A percentile compares a stretch with the other conserved stretches of the same genome.
phyloP scores from a whole-genome alignment of 1,284 basidiomycete species.

The Hypsizygus ulmarius region DNA sequence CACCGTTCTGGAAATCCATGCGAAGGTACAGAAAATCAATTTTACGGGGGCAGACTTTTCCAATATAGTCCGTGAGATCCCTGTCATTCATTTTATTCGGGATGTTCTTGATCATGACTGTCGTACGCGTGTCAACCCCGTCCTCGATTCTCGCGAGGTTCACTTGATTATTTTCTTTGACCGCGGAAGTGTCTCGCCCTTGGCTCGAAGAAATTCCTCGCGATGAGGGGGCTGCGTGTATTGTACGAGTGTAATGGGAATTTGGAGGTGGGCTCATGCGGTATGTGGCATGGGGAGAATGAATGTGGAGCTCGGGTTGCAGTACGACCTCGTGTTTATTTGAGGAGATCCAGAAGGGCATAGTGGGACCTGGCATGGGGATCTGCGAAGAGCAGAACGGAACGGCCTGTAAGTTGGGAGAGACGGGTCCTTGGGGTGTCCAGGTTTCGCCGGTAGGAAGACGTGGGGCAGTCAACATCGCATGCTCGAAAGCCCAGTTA shows the following conservation, averaged over 20 bases:
- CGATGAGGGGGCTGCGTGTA: neutral
- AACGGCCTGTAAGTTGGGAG: slow-evolving; percentile 2
- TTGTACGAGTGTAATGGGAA: neutral
- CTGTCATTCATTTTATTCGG: slow-evolving; percentile 85
- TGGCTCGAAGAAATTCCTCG: neutral
- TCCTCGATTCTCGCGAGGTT: slow-evolving; percentile 69
- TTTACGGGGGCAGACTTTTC: slow-evolving; percentile 60
- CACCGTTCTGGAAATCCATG: slow-evolving; percentile 81
- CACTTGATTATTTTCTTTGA: slow-evolving; percentile 62
- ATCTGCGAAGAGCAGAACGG: slow-evolving; percentile 9
- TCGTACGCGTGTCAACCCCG: slow-evolving; percentile 78
- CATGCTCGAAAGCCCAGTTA: slow-evolving; percentile 24
- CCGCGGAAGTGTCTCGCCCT: slow-evolving; percentile 10
- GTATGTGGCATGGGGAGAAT: slow-evolving; percentile 6
- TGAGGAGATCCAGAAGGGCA: slow-evolving; percentile 1
- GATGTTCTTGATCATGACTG: slow-evolving; percentile 87
- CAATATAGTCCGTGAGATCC: slow-evolving; percentile 70
- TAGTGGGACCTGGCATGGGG: slow-evolving; percentile 1
- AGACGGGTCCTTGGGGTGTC: slow-evolving; percentile 11
- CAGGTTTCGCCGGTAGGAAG: slow-evolving; percentile 11
- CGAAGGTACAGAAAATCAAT: slow-evolving; percentile 85
- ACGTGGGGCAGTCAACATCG: slow-evolving; percentile 17
- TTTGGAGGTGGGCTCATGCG: slow-evolving; percentile 1
- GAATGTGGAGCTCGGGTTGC: slow-evolving; percentile 3
- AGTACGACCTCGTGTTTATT: slow-evolving; percentile 5